Conservation (phyloP, 108 stramenopile species). For the Aurantiochytrium sp. region DNA sequence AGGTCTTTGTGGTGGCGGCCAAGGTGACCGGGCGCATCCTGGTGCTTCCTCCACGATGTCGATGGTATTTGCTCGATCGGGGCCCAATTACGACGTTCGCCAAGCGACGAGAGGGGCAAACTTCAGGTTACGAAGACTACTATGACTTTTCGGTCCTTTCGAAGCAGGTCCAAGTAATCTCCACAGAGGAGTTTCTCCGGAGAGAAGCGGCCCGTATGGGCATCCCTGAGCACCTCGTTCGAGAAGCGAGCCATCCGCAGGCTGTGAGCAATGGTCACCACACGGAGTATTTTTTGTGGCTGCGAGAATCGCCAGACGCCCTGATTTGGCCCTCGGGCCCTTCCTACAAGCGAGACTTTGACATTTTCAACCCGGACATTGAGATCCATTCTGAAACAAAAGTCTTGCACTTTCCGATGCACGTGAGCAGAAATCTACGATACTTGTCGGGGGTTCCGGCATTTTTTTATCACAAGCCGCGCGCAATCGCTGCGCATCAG, state of each 20-base stretch:
- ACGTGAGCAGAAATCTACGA: constrained; percentile 23
- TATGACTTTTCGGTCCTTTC: constrained; percentile 45
- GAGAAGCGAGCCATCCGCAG: neutral
- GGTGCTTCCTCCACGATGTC: constrained; percentile 71
- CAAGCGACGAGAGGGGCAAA: constrained; percentile 21
- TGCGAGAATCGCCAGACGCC: neutral
- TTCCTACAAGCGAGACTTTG: neutral
- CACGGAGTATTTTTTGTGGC: constrained; percentile 22
- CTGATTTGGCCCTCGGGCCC: neutral
- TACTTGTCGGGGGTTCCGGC: constrained; percentile 27
- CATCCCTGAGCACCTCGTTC: neutral
- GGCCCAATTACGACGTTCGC: constrained; percentile 28
- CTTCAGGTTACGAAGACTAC: constrained; percentile 68
- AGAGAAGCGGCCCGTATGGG: constrained; percentile 29
- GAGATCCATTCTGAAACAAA: neutral
- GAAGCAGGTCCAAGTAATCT: constrained; percentile 64
- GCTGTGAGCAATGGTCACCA: neutral
- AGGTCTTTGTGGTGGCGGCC: constrained; percentile 66
- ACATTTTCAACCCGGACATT: neutral
- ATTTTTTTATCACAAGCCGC: neutral
- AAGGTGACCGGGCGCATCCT: constrained; percentile 68
- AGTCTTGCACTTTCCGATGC: neutral
- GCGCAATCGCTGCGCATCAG: constrained; percentile 30
- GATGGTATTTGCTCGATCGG: constrained; percentile 61
- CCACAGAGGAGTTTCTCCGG: constrained; percentile 72